A percentile compares a stretch with the other conserved stretches of the same genome.
Conservation (phyloP, 345 rosid genomes). For the Linum trigynum region DNA sequence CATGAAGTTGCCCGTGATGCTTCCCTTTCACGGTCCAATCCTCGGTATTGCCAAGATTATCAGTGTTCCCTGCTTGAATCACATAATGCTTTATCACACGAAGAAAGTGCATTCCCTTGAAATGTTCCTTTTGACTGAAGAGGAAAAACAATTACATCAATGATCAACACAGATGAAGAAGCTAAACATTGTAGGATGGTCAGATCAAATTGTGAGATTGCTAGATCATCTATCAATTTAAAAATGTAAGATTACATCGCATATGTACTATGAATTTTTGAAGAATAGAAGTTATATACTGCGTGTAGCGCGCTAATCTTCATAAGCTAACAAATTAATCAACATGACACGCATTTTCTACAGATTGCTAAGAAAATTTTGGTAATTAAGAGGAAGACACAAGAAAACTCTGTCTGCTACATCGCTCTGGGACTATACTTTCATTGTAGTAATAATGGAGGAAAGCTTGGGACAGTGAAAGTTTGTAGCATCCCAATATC, state of each 20-base stretch:
- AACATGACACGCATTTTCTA: too few relatives aligned
- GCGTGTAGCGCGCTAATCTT: too few relatives aligned
- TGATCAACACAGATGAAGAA: not conserved
- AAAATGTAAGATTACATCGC: not conserved
- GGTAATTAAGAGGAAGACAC: not conserved
- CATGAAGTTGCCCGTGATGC: constrained; percentile 51
- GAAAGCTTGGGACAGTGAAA: not conserved
- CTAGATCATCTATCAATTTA: not conserved
- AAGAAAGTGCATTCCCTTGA: constrained; percentile 73
- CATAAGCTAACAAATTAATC: too few relatives aligned
- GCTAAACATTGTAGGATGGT: too few relatives aligned
- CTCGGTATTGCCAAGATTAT: constrained; percentile 47
- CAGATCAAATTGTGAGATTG: not conserved
- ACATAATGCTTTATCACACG: constrained; percentile 78
- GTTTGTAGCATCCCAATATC: not conserved
- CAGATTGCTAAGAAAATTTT: too few relatives aligned
- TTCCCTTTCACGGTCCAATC: constrained; percentile 80
- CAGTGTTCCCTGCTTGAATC: constrained; percentile 69
- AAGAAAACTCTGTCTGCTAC: not conserved
- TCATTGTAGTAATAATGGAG: not conserved
- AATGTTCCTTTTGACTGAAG: constrained; percentile 71
- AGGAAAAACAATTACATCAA: constrained; percentile 13
- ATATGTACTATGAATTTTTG: not conserved
- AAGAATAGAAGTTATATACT: too few relatives aligned
- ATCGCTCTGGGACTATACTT: not conserved